Evolutionary conservation across 1,284 basidiomycete genomes (phyloP), one percentile per base, ranked within the genome.

Genomic region (Vanrija sp.): DNA sequence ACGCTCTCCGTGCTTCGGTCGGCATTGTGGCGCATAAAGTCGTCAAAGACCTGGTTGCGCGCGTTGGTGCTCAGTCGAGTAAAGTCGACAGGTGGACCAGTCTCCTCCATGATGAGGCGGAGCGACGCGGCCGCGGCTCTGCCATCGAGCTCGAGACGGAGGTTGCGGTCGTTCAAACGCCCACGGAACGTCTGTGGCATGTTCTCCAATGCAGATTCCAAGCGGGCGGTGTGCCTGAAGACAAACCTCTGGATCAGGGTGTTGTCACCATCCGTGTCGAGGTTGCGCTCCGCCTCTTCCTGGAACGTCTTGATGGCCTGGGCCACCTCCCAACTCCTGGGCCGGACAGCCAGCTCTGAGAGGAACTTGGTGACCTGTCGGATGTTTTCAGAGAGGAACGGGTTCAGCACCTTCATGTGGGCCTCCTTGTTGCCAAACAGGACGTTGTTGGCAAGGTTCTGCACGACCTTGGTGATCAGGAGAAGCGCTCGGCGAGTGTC

Each of bases 401-500:
- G 79, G 69, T 94, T 94, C 51, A 94, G 73, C 20, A 82, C 80
- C 44, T 84, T 84, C 87, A 93, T 90, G 64, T 90, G 85, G 3
- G 84, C 82, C 46, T 78, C 77, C 67, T 94, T 91, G 69, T 89
- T 89, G 25, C 87, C 89, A 63, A 94, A 94, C 62, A 89, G 84
- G 38, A 94, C 87, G 62, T 95, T 94, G 77, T 95, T 96, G 14
- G 90, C 89, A 31, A 95, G 76, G 67, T 91, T 93, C 73, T 95
- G 90, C 45, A 94, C 86, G 52, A 95, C 86, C 75, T 93, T 94
- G 37, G 89, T 88, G 58, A 95, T 87, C 47, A 89, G 77, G 78
- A 90, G 85, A 20, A 95, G 78, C 3, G 88, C 89, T 47, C 87
- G 83, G 24, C 88, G 85, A 42, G 89, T 76, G 56, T 80, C 73